Percentiles rank a stretch among this genome's conserved stretches.
phyloP scores from a whole-genome alignment of 306 rosid genomes.

The Quercus rubra region DNA sequence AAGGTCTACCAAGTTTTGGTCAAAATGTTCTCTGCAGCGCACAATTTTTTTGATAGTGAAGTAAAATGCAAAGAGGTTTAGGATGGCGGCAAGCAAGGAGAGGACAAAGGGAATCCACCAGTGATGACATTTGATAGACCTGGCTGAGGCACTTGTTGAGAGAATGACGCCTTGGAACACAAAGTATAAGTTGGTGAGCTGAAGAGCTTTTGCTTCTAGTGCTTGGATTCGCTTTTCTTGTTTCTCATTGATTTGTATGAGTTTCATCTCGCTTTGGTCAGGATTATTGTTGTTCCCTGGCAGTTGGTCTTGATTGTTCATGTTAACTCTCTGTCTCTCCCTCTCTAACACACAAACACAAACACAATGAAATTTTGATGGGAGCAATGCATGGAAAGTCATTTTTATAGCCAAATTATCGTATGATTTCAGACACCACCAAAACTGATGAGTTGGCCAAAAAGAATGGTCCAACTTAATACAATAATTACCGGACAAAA shows the following conservation, averaged over 20 bases:
- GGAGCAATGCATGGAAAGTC: no score
- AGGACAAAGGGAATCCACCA: neutral
- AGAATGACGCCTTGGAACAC: neutral
- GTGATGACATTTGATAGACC: neutral
- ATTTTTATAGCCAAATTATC: no score
- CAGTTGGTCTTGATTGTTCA: neutral
- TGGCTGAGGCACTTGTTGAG: neutral
- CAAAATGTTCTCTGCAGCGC: neutral
- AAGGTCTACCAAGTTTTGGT: neutral
- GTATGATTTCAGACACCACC: no score
- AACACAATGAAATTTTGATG: no score
- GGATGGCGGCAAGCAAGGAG: neutral
- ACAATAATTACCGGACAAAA: no score
- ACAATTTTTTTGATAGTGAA: neutral
- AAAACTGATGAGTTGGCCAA: no score
- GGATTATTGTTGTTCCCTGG: neutral
- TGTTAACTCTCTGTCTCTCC: no score
- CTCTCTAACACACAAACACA: no score
- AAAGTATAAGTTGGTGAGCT: neutral
- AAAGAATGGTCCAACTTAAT: no score
- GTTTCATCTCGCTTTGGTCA: neutral
- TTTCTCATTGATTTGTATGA: neutral
- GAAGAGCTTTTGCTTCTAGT: neutral
- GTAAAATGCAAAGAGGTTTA: neutral
- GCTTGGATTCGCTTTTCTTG: neutral